Conservation (phyloP, 202 grass and related monocot genomes). For the Panicum hallii region DNA sequence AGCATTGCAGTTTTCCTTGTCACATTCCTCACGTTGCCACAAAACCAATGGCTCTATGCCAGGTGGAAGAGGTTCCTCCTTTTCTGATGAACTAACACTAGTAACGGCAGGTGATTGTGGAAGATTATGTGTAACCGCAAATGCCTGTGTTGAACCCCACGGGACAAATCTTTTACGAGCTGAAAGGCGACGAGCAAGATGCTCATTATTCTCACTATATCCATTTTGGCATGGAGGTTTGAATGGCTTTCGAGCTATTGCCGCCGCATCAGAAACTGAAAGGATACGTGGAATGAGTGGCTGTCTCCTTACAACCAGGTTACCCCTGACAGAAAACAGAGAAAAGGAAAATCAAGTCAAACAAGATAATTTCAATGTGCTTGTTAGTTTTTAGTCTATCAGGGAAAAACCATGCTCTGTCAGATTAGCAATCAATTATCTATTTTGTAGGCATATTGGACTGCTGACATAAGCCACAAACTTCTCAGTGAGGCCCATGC, state of each 20-base stretch:
- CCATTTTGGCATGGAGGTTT: conserved; percentile 79
- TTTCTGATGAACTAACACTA: conserved; percentile 58
- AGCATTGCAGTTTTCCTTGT: conserved; percentile 67
- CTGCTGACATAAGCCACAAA: neutral
- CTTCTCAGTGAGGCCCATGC: neutral
- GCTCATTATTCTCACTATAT: conserved; percentile 73
- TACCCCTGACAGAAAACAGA: conserved; percentile 68
- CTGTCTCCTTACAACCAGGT: conserved; percentile 80
- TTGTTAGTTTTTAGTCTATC: conserved; percentile 22
- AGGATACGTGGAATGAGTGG: conserved; percentile 93
- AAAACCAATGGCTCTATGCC: conserved; percentile 91
- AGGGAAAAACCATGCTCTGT: neutral
- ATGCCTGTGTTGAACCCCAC: conserved; percentile 70
- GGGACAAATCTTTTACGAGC: conserved; percentile 92
- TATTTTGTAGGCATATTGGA: conserved; percentile 18
- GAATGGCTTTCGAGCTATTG: conserved; percentile 87
- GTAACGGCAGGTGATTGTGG: conserved; percentile 43
- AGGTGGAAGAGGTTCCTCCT: conserved; percentile 77
- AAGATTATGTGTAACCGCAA: conserved; percentile 61
- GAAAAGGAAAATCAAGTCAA: conserved; percentile 37
- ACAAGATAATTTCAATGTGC: conserved; percentile 3
- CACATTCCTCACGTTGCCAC: conserved; percentile 70
- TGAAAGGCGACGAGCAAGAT: conserved; percentile 76
- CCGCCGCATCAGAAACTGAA: conserved; percentile 86
- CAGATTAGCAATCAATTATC: neutral